A percentile compares a stretch with the other conserved stretches of the same genome.
These are phyloP conservation scores for Russula sp. DNA, from an alignment of 768 basidiomycete genomes.

Conservation along the genomic window DNA sequence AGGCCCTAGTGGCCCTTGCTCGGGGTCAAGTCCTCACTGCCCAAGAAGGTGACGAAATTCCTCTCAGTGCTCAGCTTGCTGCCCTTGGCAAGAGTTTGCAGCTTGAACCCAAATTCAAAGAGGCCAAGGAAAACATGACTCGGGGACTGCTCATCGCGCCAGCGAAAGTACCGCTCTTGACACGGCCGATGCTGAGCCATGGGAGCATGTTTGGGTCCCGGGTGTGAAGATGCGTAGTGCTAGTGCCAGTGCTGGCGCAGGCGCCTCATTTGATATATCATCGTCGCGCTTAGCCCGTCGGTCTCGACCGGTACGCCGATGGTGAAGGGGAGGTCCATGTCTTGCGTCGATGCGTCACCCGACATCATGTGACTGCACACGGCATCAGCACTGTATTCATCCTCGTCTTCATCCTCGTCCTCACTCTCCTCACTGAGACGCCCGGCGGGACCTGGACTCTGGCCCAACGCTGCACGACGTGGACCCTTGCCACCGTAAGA, in stretches of 20 bases:
- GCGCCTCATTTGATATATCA: constrained; percentile 6
- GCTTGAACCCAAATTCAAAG: too few species aligned
- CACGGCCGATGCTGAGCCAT: constrained; percentile 8
- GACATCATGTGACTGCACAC: constrained; percentile 14
- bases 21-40: constrained; percentile 67
- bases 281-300: background rate
- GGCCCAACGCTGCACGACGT: background rate
- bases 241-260: constrained; percentile 16
- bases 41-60: constrained; percentile 38
- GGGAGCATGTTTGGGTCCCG: constrained; percentile 11
- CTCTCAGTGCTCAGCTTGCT: constrained; percentile 77
- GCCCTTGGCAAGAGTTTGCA: too few species aligned
- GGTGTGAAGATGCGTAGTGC: constrained; percentile 13
- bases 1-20: constrained; percentile 75
- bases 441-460: constrained; percentile 12
- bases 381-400: constrained; percentile 28
- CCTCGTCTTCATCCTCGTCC: constrained; percentile 27
- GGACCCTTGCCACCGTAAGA: constrained; percentile 2
- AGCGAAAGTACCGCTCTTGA: constrained; percentile 15
- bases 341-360: constrained; percentile 1
- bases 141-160: constrained; percentile 5
- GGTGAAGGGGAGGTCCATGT: constrained; percentile 54
- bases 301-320: constrained; percentile 48
- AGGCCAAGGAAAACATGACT: constrained; percentile 22
- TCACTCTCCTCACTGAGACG: constrained; percentile 13